Percentiles rank a stretch among this genome's conserved stretches.
Conservation (phyloP, 2,329 filamentous ascomycete species). For the Coniochaeta pulveracea region DNA sequence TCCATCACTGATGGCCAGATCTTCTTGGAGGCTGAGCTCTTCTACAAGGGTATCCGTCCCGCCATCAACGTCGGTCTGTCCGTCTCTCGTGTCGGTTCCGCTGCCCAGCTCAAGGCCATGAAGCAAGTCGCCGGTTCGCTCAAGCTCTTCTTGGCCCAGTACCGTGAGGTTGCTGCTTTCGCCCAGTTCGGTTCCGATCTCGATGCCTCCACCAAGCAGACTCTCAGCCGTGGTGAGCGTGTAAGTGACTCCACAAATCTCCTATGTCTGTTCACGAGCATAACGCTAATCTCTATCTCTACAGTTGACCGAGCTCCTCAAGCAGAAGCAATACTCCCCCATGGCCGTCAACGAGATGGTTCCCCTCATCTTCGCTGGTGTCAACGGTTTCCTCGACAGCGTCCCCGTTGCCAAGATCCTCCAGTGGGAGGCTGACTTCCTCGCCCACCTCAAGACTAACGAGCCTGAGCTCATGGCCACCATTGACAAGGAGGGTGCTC, state of each 20-base stretch:
- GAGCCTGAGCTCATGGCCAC: constrained; percentile 71
- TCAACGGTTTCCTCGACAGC: constrained; percentile 87
- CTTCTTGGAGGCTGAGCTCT: constrained; percentile 97
- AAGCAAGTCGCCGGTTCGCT: constrained; percentile 99
- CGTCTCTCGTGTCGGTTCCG: constrained; percentile 98
- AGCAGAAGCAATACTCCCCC: constrained; percentile 99
- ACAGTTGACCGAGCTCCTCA: constrained; percentile 86
- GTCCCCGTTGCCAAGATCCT: constrained; percentile 88
- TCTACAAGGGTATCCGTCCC: constrained; percentile 99
- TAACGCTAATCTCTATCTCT: constrained; percentile 15
- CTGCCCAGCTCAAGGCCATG: constrained; percentile 99
- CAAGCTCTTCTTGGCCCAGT: constrained; percentile 99
- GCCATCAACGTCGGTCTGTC: constrained; percentile 99
- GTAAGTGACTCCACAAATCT: constrained; percentile 36
- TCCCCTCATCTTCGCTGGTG: constrained; percentile 97
- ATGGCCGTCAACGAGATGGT: constrained; percentile 99
- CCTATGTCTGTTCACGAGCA: neutral
- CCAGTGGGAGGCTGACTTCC: constrained; percentile 89
- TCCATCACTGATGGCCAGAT: constrained; percentile 99
- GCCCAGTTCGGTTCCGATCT: constrained; percentile 99
- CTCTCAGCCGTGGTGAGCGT: constrained; percentile 94
- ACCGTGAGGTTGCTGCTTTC: constrained; percentile 99
- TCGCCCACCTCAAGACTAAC: constrained; percentile 83
- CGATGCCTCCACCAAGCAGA: constrained; percentile 98
- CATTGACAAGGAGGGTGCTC: constrained; percentile 90